A percentile compares a stretch with the other conserved stretches of the same genome.
Evolutionary conservation across 352 stramenopile species (phyloP).

Genomic region (Blastocystis sp.): DNA sequence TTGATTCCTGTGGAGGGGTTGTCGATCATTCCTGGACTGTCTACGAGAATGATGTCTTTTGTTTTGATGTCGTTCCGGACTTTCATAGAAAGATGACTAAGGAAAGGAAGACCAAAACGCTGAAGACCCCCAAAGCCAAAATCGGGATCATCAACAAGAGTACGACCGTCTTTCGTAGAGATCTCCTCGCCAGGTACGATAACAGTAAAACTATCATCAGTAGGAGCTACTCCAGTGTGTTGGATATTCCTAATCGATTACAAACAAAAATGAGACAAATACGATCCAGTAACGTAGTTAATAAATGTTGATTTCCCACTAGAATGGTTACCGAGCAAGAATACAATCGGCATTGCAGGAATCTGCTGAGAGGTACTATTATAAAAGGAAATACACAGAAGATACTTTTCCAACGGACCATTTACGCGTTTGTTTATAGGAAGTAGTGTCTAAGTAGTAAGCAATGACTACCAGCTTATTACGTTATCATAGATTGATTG

Average conservation of each 20-base stretch:
- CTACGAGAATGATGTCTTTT: slow-evolving; percentile 94
- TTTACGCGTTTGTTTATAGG: slow-evolving; percentile 41
- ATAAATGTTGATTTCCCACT: slow-evolving; percentile 95
- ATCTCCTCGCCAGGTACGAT: slow-evolving; percentile 90
- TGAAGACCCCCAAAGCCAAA: slow-evolving; percentile 90
- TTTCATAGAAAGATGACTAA: slow-evolving; percentile 97
- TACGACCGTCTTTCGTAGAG: slow-evolving; percentile 88
- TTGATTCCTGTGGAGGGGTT: slow-evolving; percentile 68
- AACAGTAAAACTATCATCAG: slow-evolving; percentile 97
- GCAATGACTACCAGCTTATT: not conserved
- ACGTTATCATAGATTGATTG: slow-evolving; percentile 57
- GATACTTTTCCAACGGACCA: slow-evolving; percentile 54
- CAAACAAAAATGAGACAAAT: not conserved
- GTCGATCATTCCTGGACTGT: slow-evolving; percentile 98
- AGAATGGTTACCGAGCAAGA: slow-evolving; percentile 96
- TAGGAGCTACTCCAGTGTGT: slow-evolving; percentile 96
- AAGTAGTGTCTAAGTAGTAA: slow-evolving; percentile 42
- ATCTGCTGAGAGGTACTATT: slow-evolving; percentile 54
- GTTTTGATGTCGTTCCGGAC: slow-evolving; percentile 80
- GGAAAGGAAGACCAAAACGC: slow-evolving; percentile 88
- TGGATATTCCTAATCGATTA: slow-evolving; percentile 76
- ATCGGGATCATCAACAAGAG: slow-evolving; percentile 88
- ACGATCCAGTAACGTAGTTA: slow-evolving; percentile 89
- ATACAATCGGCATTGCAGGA: slow-evolving; percentile 85
- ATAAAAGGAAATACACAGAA: not conserved